Percentiles rank a stretch among this genome's conserved stretches.
Evolutionary conservation across 148 eudicot species (phyloP).

Genomic region (Pharnaceum exiguum): DNA sequence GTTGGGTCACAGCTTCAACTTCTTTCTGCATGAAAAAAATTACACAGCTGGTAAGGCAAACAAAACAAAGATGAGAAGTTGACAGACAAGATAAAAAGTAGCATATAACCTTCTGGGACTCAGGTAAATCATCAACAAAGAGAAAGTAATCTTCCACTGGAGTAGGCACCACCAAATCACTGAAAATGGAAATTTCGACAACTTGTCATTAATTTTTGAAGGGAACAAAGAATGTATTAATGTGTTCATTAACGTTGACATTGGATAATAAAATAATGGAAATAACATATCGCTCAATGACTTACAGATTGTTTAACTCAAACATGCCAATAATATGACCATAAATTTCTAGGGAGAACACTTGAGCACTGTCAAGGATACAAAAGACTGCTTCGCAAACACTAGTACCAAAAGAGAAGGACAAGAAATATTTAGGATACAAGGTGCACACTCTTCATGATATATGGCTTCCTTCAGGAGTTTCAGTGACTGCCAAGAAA

Average conservation of each 20-base stretch:
- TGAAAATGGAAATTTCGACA: conserved; percentile 26
- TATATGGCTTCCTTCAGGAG: conserved; percentile 78
- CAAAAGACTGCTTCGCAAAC: conserved; percentile 4
- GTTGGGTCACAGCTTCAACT: conserved; percentile 62
- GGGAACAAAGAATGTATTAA: background rate
- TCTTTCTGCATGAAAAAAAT: conserved; percentile 42
- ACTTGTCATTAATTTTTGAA: conserved; percentile 1
- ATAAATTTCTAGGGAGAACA: conserved; percentile 83
- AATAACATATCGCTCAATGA: conserved; percentile 7
- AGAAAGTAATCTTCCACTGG: conserved; percentile 95
- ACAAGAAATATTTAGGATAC: conserved; percentile 52
- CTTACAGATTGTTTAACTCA: conserved; percentile 98
- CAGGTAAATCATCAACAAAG: conserved; percentile 70
- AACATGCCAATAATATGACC: conserved; percentile 97
- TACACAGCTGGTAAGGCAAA: background rate
- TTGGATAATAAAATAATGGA: background rate
- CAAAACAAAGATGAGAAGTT: background rate
- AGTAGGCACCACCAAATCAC: conserved; percentile 95
- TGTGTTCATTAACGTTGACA: conserved; percentile 1
- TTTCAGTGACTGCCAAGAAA: conserved; percentile 65
- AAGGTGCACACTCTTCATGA: conserved; percentile 78
- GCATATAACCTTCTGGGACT: conserved; percentile 52
- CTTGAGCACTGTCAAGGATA: conserved; percentile 58
- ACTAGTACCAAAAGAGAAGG: background rate
- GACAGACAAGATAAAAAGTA: background rate